Percentiles rank a stretch among this genome's conserved stretches.
Conservation (phyloP, 208 protist species). For the Crithidia thermophila region DNA sequence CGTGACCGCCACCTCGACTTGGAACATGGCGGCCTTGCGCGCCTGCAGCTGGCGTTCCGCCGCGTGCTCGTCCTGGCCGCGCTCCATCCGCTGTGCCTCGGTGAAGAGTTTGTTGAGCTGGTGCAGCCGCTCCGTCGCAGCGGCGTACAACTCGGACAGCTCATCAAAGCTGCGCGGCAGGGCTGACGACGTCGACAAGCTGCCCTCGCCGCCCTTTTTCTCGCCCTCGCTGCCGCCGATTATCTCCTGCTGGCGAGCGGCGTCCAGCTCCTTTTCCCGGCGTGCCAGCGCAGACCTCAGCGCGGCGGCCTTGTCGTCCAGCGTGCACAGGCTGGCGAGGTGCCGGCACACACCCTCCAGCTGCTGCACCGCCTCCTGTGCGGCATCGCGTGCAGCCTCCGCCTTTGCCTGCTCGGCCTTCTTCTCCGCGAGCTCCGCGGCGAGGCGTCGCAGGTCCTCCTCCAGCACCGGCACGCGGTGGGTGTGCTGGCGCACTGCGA, state of each 20-base stretch:
- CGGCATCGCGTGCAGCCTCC: conserved; percentile 8
- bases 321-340: conserved; percentile 16
- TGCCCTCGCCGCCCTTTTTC: background rate
- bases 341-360: conserved; percentile 24
- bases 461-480: conserved; percentile 36
- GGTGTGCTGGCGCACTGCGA: conserved; percentile 37
- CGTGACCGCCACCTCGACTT: conserved; percentile 40
- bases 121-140: conserved; percentile 45
- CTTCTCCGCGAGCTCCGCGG: background rate
- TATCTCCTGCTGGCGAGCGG: background rate
- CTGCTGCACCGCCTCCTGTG: conserved; percentile 17
- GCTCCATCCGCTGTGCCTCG: conserved; percentile 57
- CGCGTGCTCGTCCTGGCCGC: conserved; percentile 40
- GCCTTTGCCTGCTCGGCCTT: conserved; percentile 6
- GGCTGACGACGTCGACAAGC: no score
- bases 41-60: conserved; percentile 35
- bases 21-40: conserved; percentile 38
- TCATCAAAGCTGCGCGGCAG: conserved; percentile 44
- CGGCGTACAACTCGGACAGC: conserved; percentile 53
- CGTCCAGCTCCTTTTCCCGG: conserved; percentile 23
- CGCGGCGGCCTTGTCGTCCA: conserved; percentile 24
- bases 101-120: conserved; percentile 60
- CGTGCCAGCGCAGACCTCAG: conserved; percentile 26
- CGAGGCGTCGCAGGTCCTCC: conserved; percentile 14
- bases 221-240: background rate